Evolutionary conservation across 441 rosid genomes (phyloP), one percentile per base, ranked within the genome.

Genomic region (Euphorbia schlechtendalii): DNA sequence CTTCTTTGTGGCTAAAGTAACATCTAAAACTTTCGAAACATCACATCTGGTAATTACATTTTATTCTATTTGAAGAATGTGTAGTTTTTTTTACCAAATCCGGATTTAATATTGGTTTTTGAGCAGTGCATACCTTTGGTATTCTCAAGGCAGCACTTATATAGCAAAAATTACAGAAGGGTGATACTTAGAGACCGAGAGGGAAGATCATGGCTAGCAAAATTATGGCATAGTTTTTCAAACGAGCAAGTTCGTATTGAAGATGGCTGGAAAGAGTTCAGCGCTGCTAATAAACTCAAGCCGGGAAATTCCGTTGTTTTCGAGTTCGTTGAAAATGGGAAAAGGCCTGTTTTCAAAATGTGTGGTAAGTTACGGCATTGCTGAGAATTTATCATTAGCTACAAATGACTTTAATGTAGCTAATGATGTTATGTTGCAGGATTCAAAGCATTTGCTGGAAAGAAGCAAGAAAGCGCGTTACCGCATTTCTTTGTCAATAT

Each of bases 191-290:
- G 8, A 49, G 41, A 69, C 52, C 28, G 22, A 36, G 21, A 63
- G n/a, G 73, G 64, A 57, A 63, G 63, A 43, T 56, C 58, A 10
- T 69, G 73, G 73, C 73, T 63, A 9, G 63, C 63, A 24, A 45
- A 1, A 45, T 51, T 62, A 24, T 3, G 49, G 27, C 1, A 3
- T 48, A 63, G 17, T 9, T 12, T 24, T 0, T 32, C 34, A 20
- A 22, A 46, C n/a, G 10, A 11, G 2, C 7, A 38, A 30, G 38
- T n/a, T 34, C 34, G 11, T 63, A 56, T 69, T 56, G 51, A 40
- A 15, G 13, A 49, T 25, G 67, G 64, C 20, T 69, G 73, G 73
- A 56, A 0, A 0, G 14, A 15, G 51, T 69, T 59, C 34, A 45
- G 63, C 5, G 17, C 0, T 63, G 67, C 52, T 17, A 56, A 69